Conservation (phyloP, 1,284 basidiomycete genomes). For the Meira miltonrushii region DNA sequence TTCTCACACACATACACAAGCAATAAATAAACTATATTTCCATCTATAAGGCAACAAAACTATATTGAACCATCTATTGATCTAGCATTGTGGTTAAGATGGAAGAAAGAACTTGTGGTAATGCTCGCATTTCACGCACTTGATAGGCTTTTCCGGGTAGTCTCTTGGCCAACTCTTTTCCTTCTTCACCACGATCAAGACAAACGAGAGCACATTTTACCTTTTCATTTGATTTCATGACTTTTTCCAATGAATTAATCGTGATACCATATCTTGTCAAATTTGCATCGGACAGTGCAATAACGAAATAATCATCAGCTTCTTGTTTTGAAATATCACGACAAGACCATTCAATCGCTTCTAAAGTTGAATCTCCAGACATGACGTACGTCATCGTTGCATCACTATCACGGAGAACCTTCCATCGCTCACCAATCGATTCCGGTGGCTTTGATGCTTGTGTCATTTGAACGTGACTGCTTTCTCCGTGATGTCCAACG, state of each 20-base stretch:
- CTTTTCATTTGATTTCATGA: conserved; percentile 33
- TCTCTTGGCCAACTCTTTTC: conserved; percentile 8
- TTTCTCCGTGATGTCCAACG: conserved; percentile 52
- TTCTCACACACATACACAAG: too few relatives aligned
- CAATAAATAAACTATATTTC: too few relatives aligned
- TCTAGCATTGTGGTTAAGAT: conserved; percentile 41
- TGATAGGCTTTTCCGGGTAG: conserved; percentile 9
- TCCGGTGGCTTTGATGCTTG: conserved; percentile 31
- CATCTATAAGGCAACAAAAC: too few relatives aligned
- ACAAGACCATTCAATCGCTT: conserved; percentile 20
- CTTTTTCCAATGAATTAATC: conserved; percentile 24
- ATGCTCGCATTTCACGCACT: conserved; percentile 25
- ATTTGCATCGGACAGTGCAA: conserved; percentile 53
- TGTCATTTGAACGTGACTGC: conserved; percentile 47
- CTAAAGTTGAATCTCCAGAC: conserved; percentile 35
- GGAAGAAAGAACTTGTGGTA: conserved; percentile 40
- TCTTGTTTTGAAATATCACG: conserved; percentile 21
- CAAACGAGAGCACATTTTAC: conserved; percentile 30
- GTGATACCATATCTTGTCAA: conserved; percentile 52
- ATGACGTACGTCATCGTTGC: conserved; percentile 11
- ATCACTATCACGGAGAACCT: conserved; percentile 37
- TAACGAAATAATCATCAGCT: conserved; percentile 53
- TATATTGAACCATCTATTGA: too few relatives aligned
- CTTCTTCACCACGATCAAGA: conserved; percentile 6
- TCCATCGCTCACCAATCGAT: conserved; percentile 43